A percentile compares a stretch with the other conserved stretches of the same genome.
Conservation (phyloP, 192 early-diverging fungal species). For the Allomyces macrogynus region DNA sequence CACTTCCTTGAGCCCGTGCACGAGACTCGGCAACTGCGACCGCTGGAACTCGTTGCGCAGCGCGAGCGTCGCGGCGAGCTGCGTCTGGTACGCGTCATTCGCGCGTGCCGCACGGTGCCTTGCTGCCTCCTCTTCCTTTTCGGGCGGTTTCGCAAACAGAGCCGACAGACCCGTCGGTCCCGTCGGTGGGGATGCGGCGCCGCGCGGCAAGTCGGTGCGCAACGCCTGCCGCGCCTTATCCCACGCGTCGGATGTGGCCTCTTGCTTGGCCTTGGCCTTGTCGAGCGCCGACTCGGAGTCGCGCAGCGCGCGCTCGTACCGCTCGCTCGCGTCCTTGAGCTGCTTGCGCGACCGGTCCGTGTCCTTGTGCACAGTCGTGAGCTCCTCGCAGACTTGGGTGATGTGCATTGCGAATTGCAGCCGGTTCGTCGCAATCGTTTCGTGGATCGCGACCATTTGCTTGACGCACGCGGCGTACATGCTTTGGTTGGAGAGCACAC, state of each 20-base stretch:
- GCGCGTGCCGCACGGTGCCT: constrained; percentile 54
- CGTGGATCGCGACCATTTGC: constrained; percentile 60
- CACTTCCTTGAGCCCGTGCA: constrained; percentile 50
- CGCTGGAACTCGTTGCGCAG: constrained; percentile 57
- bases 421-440: constrained; percentile 55
- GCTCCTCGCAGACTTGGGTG: constrained; percentile 58
- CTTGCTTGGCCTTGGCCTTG: constrained; percentile 67
- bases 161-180: background rate
- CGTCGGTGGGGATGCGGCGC: background rate
- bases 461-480: constrained; percentile 60
- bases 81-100: constrained; percentile 64
- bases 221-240: constrained; percentile 37
- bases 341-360: constrained; percentile 21
- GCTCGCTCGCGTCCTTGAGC: constrained; percentile 61
- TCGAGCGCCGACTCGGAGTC: constrained; percentile 64
- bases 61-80: constrained; percentile 53
- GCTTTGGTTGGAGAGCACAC: constrained; percentile 12
- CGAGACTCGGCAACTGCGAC: constrained; percentile 57
- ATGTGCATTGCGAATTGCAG: constrained; percentile 52
- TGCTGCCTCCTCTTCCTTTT: constrained; percentile 56
- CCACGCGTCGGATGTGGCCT: constrained; percentile 62
- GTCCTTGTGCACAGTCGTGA: constrained; percentile 26
- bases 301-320: constrained; percentile 49
- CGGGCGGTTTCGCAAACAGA: background rate
- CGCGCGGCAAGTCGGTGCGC: constrained; percentile 5